phyloP scores from a whole-genome alignment of 2,329 filamentous ascomycete genomes.

The Neofusicoccum laricinum region DNA sequence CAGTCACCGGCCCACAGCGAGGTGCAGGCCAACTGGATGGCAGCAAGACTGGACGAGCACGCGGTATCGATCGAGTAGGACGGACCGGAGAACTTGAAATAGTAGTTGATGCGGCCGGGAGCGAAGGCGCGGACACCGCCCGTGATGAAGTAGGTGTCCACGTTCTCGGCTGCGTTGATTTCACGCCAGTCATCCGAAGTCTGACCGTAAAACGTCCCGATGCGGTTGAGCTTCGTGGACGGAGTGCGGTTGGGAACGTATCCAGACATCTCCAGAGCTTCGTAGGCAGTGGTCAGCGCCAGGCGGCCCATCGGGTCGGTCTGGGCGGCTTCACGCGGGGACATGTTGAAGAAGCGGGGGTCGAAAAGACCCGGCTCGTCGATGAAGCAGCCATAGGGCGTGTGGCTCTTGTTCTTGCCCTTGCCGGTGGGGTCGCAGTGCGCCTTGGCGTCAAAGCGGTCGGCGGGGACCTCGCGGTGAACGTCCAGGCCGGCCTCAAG shows the following conservation, averaged over 20 bases:
- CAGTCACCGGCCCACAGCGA: conserved; percentile 20
- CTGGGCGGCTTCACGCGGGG: conserved; percentile 23
- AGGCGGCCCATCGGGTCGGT: conserved; percentile 22
- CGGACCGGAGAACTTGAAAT: conserved; percentile 25
- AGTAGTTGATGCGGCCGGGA: conserved; percentile 47
- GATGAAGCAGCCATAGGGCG: conserved; percentile 27
- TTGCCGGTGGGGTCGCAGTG: conserved; percentile 59
- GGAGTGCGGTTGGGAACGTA: conserved; percentile 25
- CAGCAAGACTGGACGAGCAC: conserved; percentile 24
- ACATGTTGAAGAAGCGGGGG: conserved; percentile 23
- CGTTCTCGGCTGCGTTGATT: conserved; percentile 26
- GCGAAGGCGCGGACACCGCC: conserved; percentile 52
- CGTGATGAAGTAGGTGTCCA: conserved; percentile 56
- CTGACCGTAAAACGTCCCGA: conserved; percentile 32
- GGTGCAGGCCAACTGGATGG: conserved; percentile 26
- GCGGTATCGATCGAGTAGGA: conserved; percentile 23
- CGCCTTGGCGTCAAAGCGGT: conserved; percentile 70
- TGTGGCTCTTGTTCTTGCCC: conserved; percentile 20
- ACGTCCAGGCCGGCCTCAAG: conserved; percentile 73
- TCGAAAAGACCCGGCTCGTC: conserved; percentile 24
- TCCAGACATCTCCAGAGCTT: conserved; percentile 23
- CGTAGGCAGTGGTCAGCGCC: conserved; percentile 21
- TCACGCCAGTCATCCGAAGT: conserved; percentile 31
- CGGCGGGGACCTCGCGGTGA: conserved; percentile 63
- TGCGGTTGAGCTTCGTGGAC: conserved; percentile 24